Conservation (phyloP, 257 asterid species). For the Fraxinus americana region DNA sequence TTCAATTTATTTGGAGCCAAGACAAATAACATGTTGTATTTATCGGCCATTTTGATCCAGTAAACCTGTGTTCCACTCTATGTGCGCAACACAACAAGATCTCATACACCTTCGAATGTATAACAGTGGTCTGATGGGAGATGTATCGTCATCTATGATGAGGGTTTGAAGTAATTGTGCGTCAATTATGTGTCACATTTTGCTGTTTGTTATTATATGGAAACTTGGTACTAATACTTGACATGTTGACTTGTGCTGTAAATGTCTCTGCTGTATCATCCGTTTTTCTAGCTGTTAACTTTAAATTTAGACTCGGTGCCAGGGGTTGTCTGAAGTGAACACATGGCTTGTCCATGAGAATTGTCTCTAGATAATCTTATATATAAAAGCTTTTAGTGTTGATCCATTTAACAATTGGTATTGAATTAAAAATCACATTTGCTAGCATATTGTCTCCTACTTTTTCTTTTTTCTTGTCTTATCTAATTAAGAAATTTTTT, state of each 20-base stretch:
- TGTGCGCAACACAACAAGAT: neutral
- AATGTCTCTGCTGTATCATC: neutral
- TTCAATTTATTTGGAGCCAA: constrained; percentile 11
- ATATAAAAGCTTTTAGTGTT: neutral
- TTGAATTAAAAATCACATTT: neutral
- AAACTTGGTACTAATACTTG: neutral
- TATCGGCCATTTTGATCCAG: too few relatives aligned
- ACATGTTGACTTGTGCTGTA: neutral
- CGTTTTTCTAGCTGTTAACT: neutral
- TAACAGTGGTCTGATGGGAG: neutral
- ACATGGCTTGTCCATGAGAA: neutral
- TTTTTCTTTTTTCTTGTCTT: neutral
- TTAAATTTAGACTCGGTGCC: neutral
- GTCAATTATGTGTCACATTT: neutral
- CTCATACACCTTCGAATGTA: neutral
- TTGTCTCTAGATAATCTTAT: neutral
- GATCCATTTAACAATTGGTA: neutral
- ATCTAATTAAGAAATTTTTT: constrained; percentile 20
- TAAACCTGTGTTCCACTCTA: too few relatives aligned
- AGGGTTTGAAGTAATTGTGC: neutral
- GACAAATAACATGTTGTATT: constrained; percentile 7
- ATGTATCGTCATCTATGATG: neutral
- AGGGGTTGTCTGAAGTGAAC: neutral
- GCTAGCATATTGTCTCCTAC: neutral
- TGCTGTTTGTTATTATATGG: neutral